Base-by-base conservation (phyloP, 257 asterid genomes). In the Fraxinus anomala region DNA sequence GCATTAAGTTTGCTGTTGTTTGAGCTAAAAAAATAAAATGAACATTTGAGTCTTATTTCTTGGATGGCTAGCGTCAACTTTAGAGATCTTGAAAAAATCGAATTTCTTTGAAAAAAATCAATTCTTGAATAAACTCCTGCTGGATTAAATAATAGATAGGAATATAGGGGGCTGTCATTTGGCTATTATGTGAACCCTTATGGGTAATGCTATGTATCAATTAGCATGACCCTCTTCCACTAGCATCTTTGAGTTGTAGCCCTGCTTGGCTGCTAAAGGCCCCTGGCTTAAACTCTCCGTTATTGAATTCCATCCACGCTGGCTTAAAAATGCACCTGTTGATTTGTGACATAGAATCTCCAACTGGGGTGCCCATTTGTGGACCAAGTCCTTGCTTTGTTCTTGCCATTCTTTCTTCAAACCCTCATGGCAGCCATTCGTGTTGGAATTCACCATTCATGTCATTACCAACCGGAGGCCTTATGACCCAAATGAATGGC, bases 211-310 rank as follows among this genome's bases (percentile, higher is more conserved):
- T 26, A 26, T 26, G 28, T 26, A 26, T 26, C 28, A 26, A 26
- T 26, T 26, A 26, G 28, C 28, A 26, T 26, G 28, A 26, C 93
- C 96, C 89, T 91, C 94, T 81, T 93, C 99, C 87, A 77, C 78
- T 72, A 91, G 71, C 97, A 95, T 78, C 96, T 95, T 95, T 36
- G 91, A 83, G 42, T 91, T 95, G 73, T 88, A 93, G 36, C 88
- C 96, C n/a, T 95, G 98, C 84, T 95, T 98, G 21, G 82, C 99
- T 40, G 99, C 97, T 83, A 91, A 65, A 19, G 99, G 97, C 99
- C 99, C 99, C 72, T 89, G 97, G 82, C 98, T 93, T 81, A 95
- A 77, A 70, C 96, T 88, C 83, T 95, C 99, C 94, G 85, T 66
- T 51, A 70, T 77, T 21, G 99, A 93, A 72, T 95, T 95, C 99